Base-by-base conservation (phyloP, 176 grass and related monocot genomes). In the Calamus simplicifolius region DNA sequence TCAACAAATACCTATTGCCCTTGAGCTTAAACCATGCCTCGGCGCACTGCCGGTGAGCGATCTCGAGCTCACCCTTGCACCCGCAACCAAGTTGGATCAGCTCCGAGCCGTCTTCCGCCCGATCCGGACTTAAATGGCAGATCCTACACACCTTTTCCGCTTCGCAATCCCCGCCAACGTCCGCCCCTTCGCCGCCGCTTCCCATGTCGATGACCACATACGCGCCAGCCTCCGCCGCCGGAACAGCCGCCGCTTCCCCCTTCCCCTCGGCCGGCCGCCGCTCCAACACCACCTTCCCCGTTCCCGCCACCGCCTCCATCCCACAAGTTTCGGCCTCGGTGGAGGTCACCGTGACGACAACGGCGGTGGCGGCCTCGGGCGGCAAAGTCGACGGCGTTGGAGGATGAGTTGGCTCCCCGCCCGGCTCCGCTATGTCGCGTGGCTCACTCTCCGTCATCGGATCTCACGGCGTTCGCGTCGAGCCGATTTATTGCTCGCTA, bases 21-120 rank as follows among this genome's bases (percentile, higher is more conserved):
- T 87, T 87, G 54, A 86, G 66, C 80, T 67, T 80, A 63, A 92
- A 92, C 88, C 88, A 92, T 30, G 79, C 73, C 72, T 83, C 83
- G 59, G 79, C 88, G 77, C 88, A 92, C 43, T 86, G 88, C 5
- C 69, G 72, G 70, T 87, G 88, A 63, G 76, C 73, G 69, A 59
- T 50, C 38, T 60, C 83, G 4, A 92, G 83, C 31, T 86, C 83
- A 49, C 75, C 79, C 73, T 92, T 92, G 79, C 83, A 92, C 25
- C 76, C 61, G 73, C 80, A 92, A 28, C 83, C 83, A 3, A 87
- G 64, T 14, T 73, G 56, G 50, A 87, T 80, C 64, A 93, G 66
- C 61, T 81, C 80, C 48, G 80, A 78, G 26, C 19, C 58, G 18
- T 29, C 77, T 38, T 7, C 67, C 51, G 10, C 79, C 14, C 27